Evolutionary conservation across 208 protist species (phyloP).

Genomic region (Leishmania arabica): DNA sequence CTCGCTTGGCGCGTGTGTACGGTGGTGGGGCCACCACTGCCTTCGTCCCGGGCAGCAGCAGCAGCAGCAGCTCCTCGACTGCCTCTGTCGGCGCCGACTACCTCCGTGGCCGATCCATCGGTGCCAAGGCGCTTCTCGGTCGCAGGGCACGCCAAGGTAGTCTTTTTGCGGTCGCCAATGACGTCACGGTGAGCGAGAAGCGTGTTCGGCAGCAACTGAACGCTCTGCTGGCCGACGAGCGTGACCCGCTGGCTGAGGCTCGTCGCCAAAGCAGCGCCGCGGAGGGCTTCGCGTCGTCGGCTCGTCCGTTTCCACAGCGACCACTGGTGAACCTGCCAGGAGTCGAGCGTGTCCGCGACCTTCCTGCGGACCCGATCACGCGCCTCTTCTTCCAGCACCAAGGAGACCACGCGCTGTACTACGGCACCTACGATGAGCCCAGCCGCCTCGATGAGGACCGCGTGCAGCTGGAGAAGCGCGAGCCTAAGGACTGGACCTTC

Average conservation of each 20-base stretch:
- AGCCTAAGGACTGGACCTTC: slow-evolving; percentile 68
- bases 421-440: slow-evolving; percentile 85
- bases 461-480: slow-evolving; percentile 84
- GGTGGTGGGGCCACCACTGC: slow-evolving; percentile 43
- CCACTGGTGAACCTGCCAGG: slow-evolving; percentile 80
- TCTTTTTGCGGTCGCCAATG: slow-evolving; percentile 79
- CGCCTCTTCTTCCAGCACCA: slow-evolving; percentile 93
- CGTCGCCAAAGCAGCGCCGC: slow-evolving; percentile 10
- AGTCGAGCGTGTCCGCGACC: slow-evolving; percentile 79
- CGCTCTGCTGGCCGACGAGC: slow-evolving; percentile 72
- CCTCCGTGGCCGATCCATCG: slow-evolving; percentile 10
- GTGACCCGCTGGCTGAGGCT: slow-evolving; percentile 39
- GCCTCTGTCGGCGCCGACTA: slow-evolving; percentile 8
- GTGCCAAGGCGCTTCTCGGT: slow-evolving; percentile 42
- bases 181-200: slow-evolving; percentile 67
- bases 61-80: slow-evolving; percentile 17
- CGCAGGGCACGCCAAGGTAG: slow-evolving; percentile 65
- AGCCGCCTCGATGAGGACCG: slow-evolving; percentile 80
- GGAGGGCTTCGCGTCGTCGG: slow-evolving; percentile 6
- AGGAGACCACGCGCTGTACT: slow-evolving; percentile 91
- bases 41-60: slow-evolving; percentile 30
- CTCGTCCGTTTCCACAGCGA: slow-evolving; percentile 42
- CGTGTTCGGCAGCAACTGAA: slow-evolving; percentile 80
- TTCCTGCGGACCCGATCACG: slow-evolving; percentile 90
- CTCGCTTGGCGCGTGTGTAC: slow-evolving; percentile 65